Conservation (phyloP, 176 grass and related monocot species). For the Rhynchospora breviuscula region DNA sequence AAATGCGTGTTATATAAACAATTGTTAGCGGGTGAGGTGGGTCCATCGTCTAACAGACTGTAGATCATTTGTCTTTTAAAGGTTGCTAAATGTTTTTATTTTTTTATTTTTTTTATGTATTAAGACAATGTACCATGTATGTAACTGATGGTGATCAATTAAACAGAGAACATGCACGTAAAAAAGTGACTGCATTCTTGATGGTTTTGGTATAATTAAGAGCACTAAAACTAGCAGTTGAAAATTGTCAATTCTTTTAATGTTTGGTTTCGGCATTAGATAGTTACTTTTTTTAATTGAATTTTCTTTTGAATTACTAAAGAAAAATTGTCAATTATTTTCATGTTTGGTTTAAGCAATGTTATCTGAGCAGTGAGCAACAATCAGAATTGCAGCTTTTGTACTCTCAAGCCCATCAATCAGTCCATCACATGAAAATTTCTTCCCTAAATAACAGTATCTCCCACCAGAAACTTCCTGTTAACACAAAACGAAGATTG, state of each 20-base stretch:
- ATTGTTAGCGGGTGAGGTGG: background rate
- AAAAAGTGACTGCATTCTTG: background rate
- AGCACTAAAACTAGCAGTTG: background rate
- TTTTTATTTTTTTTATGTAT: background rate
- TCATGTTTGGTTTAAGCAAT: too few relatives aligned
- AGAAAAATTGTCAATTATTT: too few relatives aligned
- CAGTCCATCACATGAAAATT: background rate
- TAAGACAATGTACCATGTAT: background rate
- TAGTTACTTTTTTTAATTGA: too few relatives aligned
- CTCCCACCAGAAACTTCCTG: background rate
- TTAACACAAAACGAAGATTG: background rate
- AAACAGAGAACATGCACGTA: background rate
- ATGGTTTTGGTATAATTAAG: background rate
- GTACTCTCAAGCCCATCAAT: conserved; percentile 36
- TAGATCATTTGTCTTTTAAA: background rate
- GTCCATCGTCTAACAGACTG: too few relatives aligned
- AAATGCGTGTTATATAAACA: background rate
- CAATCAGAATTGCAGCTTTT: conserved; percentile 57
- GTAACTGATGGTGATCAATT: too few relatives aligned
- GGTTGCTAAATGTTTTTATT: too few relatives aligned
- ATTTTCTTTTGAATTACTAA: too few relatives aligned
- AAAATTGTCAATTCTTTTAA: background rate
- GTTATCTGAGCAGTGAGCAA: conserved; percentile 59
- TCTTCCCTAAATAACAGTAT: background rate
- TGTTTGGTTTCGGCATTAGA: too few relatives aligned